phyloP scores from a whole-genome alignment of 495 filamentous ascomycete genomes.

The Annulohypoxylon nitens region DNA sequence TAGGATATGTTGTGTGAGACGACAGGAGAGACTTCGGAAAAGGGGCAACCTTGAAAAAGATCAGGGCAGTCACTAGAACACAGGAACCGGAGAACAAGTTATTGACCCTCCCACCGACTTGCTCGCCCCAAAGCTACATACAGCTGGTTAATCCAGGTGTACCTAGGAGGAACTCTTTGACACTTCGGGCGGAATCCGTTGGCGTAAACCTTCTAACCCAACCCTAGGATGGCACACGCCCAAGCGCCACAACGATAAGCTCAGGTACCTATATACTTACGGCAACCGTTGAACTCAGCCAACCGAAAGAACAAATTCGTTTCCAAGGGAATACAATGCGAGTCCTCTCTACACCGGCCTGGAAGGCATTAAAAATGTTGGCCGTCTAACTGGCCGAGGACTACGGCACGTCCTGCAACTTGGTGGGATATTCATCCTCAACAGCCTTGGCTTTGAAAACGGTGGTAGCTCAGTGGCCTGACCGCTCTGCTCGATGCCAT shows the following conservation, averaged over 20 bases:
- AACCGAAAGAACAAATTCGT: not conserved
- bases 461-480: not conserved
- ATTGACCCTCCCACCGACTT: not conserved
- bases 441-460: constrained; percentile 6
- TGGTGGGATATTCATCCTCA: constrained; percentile 3
- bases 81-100: not conserved
- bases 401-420: not conserved
- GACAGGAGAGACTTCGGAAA: not conserved
- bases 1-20: not conserved
- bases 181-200: constrained; percentile 18
- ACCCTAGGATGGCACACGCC: not conserved
- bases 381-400: not conserved
- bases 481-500: not conserved
- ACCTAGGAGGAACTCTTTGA: not conserved
- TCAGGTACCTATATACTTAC: not conserved
- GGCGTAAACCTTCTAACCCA: constrained; percentile 16
- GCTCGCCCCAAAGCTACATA: not conserved
- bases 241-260: constrained; percentile 16
- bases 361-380: not conserved
- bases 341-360: not conserved
- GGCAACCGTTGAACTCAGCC: not conserved
- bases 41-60: not conserved
- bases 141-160: not conserved
- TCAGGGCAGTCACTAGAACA: not conserved
- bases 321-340: constrained; percentile 3